Evolutionary conservation across 139 green algal genomes (phyloP).

Genomic region (Chlorella sp.): DNA sequence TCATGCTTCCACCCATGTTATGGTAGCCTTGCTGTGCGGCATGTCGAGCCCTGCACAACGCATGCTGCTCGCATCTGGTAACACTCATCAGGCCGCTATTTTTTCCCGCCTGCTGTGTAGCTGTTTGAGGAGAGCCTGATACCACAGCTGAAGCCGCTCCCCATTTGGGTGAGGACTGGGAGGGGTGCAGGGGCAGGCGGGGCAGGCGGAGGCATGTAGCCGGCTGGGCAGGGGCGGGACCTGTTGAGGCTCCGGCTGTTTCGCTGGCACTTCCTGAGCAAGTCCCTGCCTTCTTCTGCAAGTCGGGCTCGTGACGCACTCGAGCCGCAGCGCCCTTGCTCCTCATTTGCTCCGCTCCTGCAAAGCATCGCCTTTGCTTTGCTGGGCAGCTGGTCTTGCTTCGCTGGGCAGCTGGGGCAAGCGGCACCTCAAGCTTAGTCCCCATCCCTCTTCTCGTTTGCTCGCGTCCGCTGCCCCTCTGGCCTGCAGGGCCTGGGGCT

Average conservation of each 20-base stretch:
- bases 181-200: too few relatives aligned
- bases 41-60: too few relatives aligned
- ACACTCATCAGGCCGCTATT: too few relatives aligned
- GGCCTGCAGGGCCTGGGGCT: slow-evolving; percentile 25
- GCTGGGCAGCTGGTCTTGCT: too few relatives aligned
- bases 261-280: background rate
- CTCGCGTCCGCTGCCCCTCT: background rate
- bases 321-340: too few relatives aligned
- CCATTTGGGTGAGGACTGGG: slow-evolving; percentile 1
- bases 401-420: too few relatives aligned
- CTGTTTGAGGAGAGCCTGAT: slow-evolving; percentile 14
- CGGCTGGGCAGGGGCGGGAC: background rate
- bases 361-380: too few relatives aligned
- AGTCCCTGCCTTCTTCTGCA: background rate
- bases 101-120: background rate
- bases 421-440: background rate
- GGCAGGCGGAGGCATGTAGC: too few relatives aligned
- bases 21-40: background rate
- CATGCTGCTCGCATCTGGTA: background rate
- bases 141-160: slow-evolving; percentile 10
- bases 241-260: background rate
- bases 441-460: background rate
- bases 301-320: background rate
- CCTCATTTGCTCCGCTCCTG: too few relatives aligned
- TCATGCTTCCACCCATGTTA: background rate